Percentiles rank a stretch among this genome's conserved stretches.
phyloP scores from a whole-genome alignment of 75 land plant species.

The Pseudotsuga menziesii region DNA sequence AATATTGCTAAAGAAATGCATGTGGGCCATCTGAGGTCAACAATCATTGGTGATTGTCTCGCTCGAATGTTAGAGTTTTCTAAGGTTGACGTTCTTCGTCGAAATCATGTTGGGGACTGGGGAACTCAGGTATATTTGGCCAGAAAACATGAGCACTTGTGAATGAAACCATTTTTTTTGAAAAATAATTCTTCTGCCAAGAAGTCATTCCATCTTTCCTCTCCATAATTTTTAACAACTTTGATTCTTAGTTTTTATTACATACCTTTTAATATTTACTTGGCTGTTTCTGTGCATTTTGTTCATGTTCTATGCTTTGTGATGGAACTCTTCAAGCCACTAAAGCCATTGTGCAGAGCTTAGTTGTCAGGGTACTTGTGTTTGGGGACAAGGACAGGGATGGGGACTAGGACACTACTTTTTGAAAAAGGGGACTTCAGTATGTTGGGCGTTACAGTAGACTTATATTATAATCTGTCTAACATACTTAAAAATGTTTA shows the following conservation, averaged over 20 bases:
- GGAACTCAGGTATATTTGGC: constrained; percentile 81
- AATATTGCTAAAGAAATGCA: constrained; percentile 99
- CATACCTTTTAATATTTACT: not conserved
- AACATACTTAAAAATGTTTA: too few species aligned
- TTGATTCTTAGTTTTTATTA: constrained; percentile 1
- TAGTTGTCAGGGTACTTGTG: too few species aligned
- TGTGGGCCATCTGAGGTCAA: constrained; percentile 94
- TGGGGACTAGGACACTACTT: too few species aligned
- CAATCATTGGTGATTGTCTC: constrained; percentile 91
- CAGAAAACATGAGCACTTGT: not conserved
- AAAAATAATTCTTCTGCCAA: not conserved
- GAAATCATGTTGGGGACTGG: constrained; percentile 99
- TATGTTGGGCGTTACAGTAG: too few species aligned
- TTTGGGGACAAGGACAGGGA: too few species aligned
- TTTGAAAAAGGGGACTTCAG: too few species aligned
- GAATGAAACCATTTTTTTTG: not conserved
- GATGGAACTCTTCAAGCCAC: not conserved
- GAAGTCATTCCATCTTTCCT: not conserved
- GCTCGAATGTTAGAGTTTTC: constrained; percentile 87
- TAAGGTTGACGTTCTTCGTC: constrained; percentile 76
- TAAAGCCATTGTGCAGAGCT: too few species aligned
- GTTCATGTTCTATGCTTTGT: not conserved
- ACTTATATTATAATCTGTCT: too few species aligned
- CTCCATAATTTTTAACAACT: constrained; percentile 1
- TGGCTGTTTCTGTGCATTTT: not conserved